phyloP scores from a whole-genome alignment of 2,329 filamentous ascomycete genomes.

The Cadophora sp. region DNA sequence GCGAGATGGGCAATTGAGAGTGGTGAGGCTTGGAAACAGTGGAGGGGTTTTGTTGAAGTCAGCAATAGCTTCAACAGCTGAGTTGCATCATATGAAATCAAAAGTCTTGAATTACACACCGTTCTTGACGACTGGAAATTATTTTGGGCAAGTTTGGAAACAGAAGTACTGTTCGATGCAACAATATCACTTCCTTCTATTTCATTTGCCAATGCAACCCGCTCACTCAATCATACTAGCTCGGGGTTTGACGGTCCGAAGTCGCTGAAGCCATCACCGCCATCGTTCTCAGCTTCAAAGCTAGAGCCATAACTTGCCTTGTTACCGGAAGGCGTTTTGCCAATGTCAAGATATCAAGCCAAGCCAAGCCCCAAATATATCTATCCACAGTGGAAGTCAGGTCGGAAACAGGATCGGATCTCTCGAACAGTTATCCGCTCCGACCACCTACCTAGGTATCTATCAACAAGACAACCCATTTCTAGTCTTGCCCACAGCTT shows the following conservation, averaged over 20 bases:
- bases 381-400: neutral
- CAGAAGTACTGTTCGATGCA: neutral
- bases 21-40: conserved; percentile 83
- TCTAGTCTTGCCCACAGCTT: neutral
- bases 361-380: no score
- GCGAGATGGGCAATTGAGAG: conserved; percentile 89
- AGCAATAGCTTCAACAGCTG: conserved; percentile 49
- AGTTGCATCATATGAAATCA: neutral
- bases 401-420: conserved; percentile 9
- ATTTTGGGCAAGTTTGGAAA: neutral
- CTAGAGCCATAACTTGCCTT: neutral
- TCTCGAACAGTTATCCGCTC: neutral
- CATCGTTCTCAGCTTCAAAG: conserved; percentile 2
- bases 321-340: neutral
- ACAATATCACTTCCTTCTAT: neutral
- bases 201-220: conserved; percentile 8
- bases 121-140: neutral
- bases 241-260: conserved; percentile 34
- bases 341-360: neutral
- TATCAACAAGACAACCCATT: neutral
- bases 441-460: no score
- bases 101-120: neutral
- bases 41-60: conserved; percentile 82
- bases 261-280: conserved; percentile 18
- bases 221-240: neutral